Conservation (phyloP, 2,329 filamentous ascomycete species). For the Ceratocystiopsis sp. region DNA sequence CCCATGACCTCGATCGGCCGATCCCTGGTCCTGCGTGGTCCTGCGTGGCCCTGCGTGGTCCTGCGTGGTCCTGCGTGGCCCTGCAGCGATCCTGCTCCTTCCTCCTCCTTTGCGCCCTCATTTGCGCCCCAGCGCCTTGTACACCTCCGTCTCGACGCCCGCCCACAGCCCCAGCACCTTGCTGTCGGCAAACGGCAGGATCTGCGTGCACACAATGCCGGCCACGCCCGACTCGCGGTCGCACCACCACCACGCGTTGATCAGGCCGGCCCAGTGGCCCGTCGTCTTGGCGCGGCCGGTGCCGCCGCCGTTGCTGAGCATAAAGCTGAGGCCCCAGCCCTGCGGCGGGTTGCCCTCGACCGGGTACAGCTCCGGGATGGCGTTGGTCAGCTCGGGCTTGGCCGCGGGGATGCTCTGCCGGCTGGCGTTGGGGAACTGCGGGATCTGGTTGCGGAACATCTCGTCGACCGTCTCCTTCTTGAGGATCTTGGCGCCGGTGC, state of each 20-base stretch:
- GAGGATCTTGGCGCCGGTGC: slow-evolving; percentile 33
- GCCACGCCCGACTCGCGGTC: slow-evolving; percentile 39
- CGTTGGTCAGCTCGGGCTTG: slow-evolving; percentile 28
- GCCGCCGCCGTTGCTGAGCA: slow-evolving; percentile 26
- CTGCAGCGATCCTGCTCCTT: too few species aligned
- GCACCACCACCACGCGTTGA: slow-evolving; percentile 42
- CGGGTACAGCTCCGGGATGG: slow-evolving; percentile 29
- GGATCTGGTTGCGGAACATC: slow-evolving; percentile 47
- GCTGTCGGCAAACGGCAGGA: slow-evolving; percentile 25
- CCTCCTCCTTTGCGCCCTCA: too few species aligned
- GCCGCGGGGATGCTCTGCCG: slow-evolving; percentile 23
- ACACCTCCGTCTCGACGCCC: slow-evolving; percentile 17
- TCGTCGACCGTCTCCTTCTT: slow-evolving; percentile 34
- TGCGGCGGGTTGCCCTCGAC: slow-evolving; percentile 28
- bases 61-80: too few species aligned
- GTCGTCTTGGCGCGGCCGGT: slow-evolving; percentile 32
- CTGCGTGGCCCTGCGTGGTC: too few species aligned
- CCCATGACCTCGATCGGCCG: too few species aligned
- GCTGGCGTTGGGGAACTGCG: slow-evolving; percentile 29
- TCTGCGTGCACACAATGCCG: slow-evolving; percentile 27
- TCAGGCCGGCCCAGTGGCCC: slow-evolving; percentile 35
- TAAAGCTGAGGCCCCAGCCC: slow-evolving; percentile 42
- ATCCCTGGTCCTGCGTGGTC: too few species aligned
- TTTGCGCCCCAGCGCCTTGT: too few species aligned
- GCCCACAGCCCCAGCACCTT: slow-evolving; percentile 21